Evolutionary conservation across 2,329 filamentous ascomycete genomes (phyloP).

Genomic region (Apiospora rasikravindrae): DNA sequence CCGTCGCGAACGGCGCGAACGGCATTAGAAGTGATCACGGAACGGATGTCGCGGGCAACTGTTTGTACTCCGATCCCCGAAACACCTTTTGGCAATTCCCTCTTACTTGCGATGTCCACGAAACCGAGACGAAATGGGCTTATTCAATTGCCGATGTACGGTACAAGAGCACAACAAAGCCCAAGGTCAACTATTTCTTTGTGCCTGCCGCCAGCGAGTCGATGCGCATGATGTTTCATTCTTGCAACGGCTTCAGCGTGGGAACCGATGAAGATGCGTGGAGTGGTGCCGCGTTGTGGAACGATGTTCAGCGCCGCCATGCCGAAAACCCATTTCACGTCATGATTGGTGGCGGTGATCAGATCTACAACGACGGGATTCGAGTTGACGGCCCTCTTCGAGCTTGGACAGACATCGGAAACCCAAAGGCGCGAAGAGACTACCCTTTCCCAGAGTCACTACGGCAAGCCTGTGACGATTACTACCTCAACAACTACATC

Average conservation of each 20-base stretch:
- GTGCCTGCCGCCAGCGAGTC: constrained; percentile 82
- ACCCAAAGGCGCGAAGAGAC: constrained; percentile 80
- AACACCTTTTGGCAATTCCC: constrained; percentile 95
- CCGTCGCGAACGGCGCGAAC: constrained; percentile 40
- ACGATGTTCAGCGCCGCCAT: constrained; percentile 87
- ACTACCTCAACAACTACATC: constrained; percentile 91
- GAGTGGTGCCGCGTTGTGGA: constrained; percentile 92
- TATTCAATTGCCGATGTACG: constrained; percentile 74
- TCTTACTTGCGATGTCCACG: constrained; percentile 75
- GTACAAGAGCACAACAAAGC: constrained; percentile 62
- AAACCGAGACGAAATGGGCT: constrained; percentile 75
- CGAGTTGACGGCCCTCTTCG: constrained; percentile 82
- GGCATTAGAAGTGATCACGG: constrained; percentile 48
- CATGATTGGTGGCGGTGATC: constrained; percentile 93
- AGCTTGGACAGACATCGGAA: constrained; percentile 82
- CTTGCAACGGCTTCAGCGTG: constrained; percentile 89
- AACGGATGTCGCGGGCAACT: constrained; percentile 55
- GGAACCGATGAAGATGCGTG: constrained; percentile 78
- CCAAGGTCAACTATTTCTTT: constrained; percentile 74
- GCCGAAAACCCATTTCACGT: constrained; percentile 86
- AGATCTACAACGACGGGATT: constrained; percentile 95
- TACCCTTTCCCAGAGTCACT: constrained; percentile 80
- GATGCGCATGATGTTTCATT: constrained; percentile 99
- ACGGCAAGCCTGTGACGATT: constrained; percentile 83
- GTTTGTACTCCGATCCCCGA: constrained; percentile 68